Percentiles rank a stretch among this genome's conserved stretches.
phyloP scores from a whole-genome alignment of 2,329 filamentous ascomycete genomes.

The Thermoascus crustaceus region DNA sequence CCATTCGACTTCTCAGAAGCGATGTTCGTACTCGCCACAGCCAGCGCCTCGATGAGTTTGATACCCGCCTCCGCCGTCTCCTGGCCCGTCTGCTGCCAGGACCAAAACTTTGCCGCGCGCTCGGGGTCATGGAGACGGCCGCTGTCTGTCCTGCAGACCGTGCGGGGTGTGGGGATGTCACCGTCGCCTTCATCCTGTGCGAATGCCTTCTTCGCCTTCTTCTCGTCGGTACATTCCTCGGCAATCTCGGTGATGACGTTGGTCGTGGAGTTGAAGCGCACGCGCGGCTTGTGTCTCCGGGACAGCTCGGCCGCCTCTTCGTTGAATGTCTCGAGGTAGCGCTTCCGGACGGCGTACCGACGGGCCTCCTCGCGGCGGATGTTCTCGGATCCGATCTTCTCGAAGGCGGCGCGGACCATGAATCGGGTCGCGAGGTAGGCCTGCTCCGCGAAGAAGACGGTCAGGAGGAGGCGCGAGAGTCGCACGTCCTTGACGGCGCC shows the following conservation, averaged over 20 bases:
- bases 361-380: constrained; percentile 74
- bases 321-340: constrained; percentile 50
- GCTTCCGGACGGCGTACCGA: constrained; percentile 68
- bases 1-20: too few relatives aligned
- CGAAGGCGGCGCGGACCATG: constrained; percentile 60
- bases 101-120: constrained; percentile 46
- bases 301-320: constrained; percentile 5
- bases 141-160: constrained; percentile 1
- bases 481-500: constrained; percentile 59
- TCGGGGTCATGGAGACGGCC: constrained; percentile 23
- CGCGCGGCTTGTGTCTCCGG: constrained; percentile 12
- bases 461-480: constrained; percentile 67
- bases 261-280: constrained; percentile 25
- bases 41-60: constrained; percentile 42
- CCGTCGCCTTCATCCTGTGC: neutral
- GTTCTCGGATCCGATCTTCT: constrained; percentile 72
- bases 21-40: constrained; percentile 20
- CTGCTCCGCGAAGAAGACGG: constrained; percentile 76
- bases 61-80: constrained; percentile 46
- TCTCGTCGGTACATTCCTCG: neutral
- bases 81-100: constrained; percentile 40
- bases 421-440: constrained; percentile 68
- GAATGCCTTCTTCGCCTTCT: neutral
- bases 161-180: neutral
- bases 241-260: constrained; percentile 11